Evolutionary conservation across 805 yeast species (phyloP).

Genomic region (Candida methanosorbosa): DNA sequence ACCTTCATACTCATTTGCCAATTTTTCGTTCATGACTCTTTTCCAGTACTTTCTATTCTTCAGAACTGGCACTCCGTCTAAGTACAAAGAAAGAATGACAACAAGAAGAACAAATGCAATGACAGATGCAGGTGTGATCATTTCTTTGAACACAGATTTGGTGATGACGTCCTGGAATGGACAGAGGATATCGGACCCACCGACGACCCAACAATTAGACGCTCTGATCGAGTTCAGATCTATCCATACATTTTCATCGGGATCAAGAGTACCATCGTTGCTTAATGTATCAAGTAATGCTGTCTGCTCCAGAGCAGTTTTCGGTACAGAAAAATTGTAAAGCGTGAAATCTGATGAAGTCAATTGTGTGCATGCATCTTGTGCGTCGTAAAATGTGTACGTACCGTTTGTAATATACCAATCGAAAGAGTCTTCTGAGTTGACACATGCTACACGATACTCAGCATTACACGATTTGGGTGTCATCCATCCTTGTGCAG

Average conservation of each 20-base stretch:
- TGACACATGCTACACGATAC: constrained; percentile 49
- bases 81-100: constrained; percentile 44
- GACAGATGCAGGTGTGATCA: constrained; percentile 60
- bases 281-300: constrained; percentile 14
- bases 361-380: constrained; percentile 14
- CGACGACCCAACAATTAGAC: constrained; percentile 74
- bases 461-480: constrained; percentile 55
- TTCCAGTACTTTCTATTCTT: constrained; percentile 62
- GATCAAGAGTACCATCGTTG: constrained; percentile 7
- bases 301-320: constrained; percentile 37
- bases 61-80: constrained; percentile 60
- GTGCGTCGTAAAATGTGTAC: constrained; percentile 37
- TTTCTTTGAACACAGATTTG: constrained; percentile 45
- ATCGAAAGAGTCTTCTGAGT: constrained; percentile 24
- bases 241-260: constrained; percentile 51
- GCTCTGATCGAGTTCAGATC: constrained; percentile 73
- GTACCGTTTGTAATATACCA: constrained; percentile 33
- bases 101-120: constrained; percentile 45
- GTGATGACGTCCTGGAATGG: constrained; percentile 61
- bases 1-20: constrained; percentile 71
- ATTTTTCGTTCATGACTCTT: constrained; percentile 41
- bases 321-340: constrained; percentile 37
- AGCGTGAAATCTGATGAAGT: constrained; percentile 23
- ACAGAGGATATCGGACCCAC: constrained; percentile 70
- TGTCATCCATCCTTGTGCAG: constrained; percentile 45